Conservation (phyloP, 2,329 filamentous ascomycete genomes). For the Diaporthe vexans region DNA sequence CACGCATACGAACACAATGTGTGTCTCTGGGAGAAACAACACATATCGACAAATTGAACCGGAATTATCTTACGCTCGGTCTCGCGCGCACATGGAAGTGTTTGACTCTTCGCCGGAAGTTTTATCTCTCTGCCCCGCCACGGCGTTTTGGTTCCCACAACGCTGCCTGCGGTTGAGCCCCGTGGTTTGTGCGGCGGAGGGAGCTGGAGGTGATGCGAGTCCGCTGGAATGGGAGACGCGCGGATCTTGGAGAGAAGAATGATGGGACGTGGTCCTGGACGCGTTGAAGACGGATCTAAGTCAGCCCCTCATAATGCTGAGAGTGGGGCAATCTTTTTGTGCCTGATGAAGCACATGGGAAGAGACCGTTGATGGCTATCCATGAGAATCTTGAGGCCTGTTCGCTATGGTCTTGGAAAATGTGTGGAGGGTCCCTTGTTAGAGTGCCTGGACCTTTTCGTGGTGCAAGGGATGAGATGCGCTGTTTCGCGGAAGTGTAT, state of each 20-base stretch:
- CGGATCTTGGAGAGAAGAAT: constrained; percentile 19
- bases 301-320: constrained; percentile 41
- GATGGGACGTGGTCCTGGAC: constrained; percentile 26
- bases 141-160: constrained; percentile 12
- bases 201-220: constrained; percentile 21
- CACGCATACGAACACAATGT: background rate
- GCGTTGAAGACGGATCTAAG: constrained; percentile 35
- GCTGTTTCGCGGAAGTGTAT: background rate
- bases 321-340: constrained; percentile 35
- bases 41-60: background rate
- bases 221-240: constrained; percentile 35
- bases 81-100: constrained; percentile 30
- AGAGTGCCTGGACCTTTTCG: constrained; percentile 28
- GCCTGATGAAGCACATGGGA: constrained; percentile 30
- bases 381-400: background rate
- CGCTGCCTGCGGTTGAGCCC: constrained; percentile 20
- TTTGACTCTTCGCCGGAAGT: constrained; percentile 13
- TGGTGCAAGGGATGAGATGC: constrained; percentile 29
- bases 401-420: background rate
- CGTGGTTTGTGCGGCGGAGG: constrained; percentile 4
- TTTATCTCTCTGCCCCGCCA: constrained; percentile 28
- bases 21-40: background rate
- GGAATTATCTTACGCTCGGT: background rate
- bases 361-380: background rate
- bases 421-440: constrained; percentile 27